phyloP scores from a whole-genome alignment of 768 basidiomycete genomes.

The Rhodocollybia butyracea region DNA sequence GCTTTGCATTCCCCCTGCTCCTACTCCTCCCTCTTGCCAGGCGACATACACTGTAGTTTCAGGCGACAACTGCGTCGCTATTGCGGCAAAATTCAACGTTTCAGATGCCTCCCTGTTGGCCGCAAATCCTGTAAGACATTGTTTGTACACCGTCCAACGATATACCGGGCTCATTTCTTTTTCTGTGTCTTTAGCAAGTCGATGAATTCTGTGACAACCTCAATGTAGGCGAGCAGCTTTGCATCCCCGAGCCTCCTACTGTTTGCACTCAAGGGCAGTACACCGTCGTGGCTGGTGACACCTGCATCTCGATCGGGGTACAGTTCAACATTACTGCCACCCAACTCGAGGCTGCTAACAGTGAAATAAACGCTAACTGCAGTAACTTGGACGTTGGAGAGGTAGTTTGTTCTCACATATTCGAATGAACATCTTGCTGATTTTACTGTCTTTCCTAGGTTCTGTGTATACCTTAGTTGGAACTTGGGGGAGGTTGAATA shows the following conservation, averaged over 20 bases:
- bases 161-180: no score
- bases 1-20: not conserved
- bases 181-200: no score
- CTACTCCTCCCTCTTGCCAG: not conserved
- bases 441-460: not conserved
- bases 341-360: constrained; percentile 4
- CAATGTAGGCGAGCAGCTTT: not conserved
- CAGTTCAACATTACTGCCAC: constrained; percentile 1
- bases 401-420: not conserved
- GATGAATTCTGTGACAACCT: no score
- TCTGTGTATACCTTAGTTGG: constrained; percentile 5
- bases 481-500: not conserved
- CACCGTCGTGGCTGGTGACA: not conserved
- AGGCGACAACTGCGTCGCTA: not conserved
- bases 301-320: constrained; percentile 1
- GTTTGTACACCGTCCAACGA: no score
- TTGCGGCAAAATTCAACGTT: not conserved
- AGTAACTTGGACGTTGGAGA: not conserved
- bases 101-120: not conserved
- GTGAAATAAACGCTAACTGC: not conserved
- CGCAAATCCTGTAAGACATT: not conserved
- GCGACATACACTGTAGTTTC: not conserved
- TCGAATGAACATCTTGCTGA: no score
- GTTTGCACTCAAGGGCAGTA: not conserved
- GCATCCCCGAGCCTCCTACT: not conserved